A percentile compares a stretch with the other conserved stretches of the same genome.
phyloP scores from a whole-genome alignment of 2,329 filamentous ascomycete genomes.

The Sclerotinia minor region DNA sequence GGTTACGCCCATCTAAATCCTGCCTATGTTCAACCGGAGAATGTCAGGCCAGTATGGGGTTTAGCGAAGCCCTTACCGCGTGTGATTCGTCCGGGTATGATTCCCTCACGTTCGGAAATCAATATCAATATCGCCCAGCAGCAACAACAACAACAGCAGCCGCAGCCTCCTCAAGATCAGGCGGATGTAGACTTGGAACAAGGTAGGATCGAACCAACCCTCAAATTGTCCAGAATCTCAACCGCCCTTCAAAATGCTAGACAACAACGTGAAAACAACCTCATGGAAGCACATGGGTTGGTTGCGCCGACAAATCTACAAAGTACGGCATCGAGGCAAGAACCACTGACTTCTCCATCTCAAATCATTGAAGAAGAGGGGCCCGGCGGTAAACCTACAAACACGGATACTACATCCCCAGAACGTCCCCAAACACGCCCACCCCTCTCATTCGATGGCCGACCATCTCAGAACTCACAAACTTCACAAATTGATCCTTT shows the following conservation, averaged over 20 bases:
- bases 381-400: conserved; percentile 8
- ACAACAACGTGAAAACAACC: conserved; percentile 32
- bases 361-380: conserved; percentile 28
- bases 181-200: conserved; percentile 47
- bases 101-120: conserved; percentile 47
- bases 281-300: conserved; percentile 24
- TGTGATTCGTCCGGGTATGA: conserved; percentile 55
- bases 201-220: conserved; percentile 44
- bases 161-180: conserved; percentile 40
- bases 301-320: conserved; percentile 19
- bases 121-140: conserved; percentile 41
- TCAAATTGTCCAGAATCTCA: conserved; percentile 32
- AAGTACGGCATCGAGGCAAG: conserved; percentile 15
- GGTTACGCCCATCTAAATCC: conserved; percentile 55
- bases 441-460: conserved; percentile 15
- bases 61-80: conserved; percentile 55
- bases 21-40: conserved; percentile 52
- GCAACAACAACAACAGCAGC: conserved; percentile 40
- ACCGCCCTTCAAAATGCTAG: conserved; percentile 32
- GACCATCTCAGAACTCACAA: background rate
- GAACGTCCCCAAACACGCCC: conserved; percentile 11
- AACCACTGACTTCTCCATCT: conserved; percentile 24
- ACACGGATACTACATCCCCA: background rate
- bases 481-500: conserved; percentile 16
- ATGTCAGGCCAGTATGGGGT: conserved; percentile 53